Evolutionary conservation across 2,329 filamentous ascomycete genomes (phyloP).

Genomic region (Juglanconis oblonga): DNA sequence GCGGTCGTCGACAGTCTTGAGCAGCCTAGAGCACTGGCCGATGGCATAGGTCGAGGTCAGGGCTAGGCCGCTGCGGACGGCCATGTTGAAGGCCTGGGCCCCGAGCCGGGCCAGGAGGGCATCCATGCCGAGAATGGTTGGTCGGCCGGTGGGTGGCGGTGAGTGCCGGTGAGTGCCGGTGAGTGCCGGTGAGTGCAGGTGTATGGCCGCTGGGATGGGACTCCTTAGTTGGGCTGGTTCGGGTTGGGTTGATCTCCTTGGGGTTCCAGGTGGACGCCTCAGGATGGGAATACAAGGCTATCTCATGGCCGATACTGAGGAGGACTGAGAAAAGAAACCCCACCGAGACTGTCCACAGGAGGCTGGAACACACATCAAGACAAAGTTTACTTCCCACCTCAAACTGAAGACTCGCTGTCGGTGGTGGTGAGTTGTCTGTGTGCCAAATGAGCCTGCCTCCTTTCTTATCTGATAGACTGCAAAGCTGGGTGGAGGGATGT

Average conservation of each 20-base stretch:
- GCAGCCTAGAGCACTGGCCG: conserved; percentile 71
- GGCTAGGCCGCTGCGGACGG: conserved; percentile 81
- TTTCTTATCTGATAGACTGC: not conserved
- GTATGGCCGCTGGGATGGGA: not conserved
- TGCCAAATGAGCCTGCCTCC: not conserved
- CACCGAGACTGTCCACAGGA: not conserved
- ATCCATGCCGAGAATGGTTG: conserved; percentile 59
- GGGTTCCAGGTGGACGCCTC: not conserved
- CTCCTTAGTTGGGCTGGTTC: not conserved
- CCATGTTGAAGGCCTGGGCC: conserved; percentile 83
- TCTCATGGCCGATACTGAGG: not conserved
- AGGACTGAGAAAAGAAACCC: not conserved
- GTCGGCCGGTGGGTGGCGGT: not conserved
- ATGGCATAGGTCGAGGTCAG: conserved; percentile 85
- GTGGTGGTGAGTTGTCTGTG: not conserved
- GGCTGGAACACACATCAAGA: not conserved
- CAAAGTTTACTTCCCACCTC: not conserved
- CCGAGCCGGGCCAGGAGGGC: conserved; percentile 52
- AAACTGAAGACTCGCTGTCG: not conserved
- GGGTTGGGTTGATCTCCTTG: not conserved
- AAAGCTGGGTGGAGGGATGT: not conserved
- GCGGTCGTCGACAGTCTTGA: conserved; percentile 73
- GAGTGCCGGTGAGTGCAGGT: not conserved
- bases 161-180: not conserved
- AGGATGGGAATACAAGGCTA: not conserved